Evolutionary conservation across 257 asterid genomes (phyloP), one percentile per base, ranked within the genome.

Genomic region (Eustoma russellianum): DNA sequence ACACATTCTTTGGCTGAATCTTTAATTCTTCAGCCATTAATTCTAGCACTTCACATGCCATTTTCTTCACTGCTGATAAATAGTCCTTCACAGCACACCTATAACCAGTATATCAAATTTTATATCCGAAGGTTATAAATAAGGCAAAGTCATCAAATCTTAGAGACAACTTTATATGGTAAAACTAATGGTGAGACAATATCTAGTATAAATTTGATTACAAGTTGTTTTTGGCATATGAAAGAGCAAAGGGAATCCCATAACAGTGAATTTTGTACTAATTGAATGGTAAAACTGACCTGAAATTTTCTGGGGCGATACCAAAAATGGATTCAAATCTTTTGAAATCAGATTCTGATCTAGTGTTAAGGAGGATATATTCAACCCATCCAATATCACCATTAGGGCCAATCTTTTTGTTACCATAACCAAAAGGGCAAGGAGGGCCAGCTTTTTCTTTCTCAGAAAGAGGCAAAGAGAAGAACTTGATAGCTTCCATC

Each of bases 351-450:
- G 77, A 66, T 5, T 73, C 68, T 1, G 77, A 53, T 13, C 80
- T 57, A 9, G 95, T 57, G 7, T 82, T 79, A 5, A 83, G 16
- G 11, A 86, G 86, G 41, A 86, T 57, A 58, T 86, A 79, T 40
- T 86, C 96, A 13, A 86, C 74, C 86, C 84, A 79, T 4, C 95
- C 95, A 10, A 64, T 61, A 45, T 86, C 95, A 17, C 91, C 91
- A 53, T 70, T 77, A 13, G 0, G 28, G 45, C 96, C 96, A 55
- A 86, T 86, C 1, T 57, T 64, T 13, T 83, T 86, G 66, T 69
- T 66, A 0, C 96, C 96, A 56, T 81, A 87, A 53, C 93, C 96
- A 60, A 77, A 87, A 12, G 96, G 94, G 59, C 72, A 67, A n/a
- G 86, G 75, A 0, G 91, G 86, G 11, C 89, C 86, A 0, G 82